Conservation (phyloP, 495 filamentous ascomycete genomes). For the Penicillium herquei region DNA sequence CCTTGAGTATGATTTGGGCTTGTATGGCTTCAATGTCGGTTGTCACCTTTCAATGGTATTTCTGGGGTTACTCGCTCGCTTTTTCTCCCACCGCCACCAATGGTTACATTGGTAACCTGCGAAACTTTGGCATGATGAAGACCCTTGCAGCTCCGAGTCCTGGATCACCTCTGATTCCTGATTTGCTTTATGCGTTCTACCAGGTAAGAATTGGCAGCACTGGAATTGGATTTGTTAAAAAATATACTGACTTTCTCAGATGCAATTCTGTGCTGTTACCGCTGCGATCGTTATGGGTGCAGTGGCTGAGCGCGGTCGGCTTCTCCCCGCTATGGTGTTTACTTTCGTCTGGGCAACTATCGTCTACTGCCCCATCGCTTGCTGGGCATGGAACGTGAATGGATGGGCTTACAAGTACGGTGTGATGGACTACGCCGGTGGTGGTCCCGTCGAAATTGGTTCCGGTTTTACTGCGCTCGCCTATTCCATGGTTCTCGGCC, state of each 20-base stretch:
- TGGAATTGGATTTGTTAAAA: too few relatives aligned
- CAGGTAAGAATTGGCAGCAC: conserved; percentile 46
- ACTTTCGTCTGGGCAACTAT: conserved; percentile 93
- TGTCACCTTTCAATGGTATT: conserved; percentile 73
- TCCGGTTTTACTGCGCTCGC: conserved; percentile 91
- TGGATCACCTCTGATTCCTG: conserved; percentile 61
- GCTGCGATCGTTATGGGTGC: conserved; percentile 91
- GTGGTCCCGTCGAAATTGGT: conserved; percentile 95
- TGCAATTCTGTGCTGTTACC: conserved; percentile 95
- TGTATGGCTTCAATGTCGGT: conserved; percentile 65
- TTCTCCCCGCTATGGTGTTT: conserved; percentile 95
- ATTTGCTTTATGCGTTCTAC: conserved; percentile 65
- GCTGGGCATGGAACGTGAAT: conserved; percentile 93
- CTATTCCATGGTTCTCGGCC: conserved; percentile 92
- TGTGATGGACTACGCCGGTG: conserved; percentile 94
- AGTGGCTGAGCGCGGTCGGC: conserved; percentile 88
- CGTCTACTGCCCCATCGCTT: conserved; percentile 94
- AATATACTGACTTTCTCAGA: conserved; percentile 43
- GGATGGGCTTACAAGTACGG: conserved; percentile 93
- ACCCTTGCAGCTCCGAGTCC: conserved; percentile 61
- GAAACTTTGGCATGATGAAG: conserved; percentile 65
- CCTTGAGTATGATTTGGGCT: conserved; percentile 69
- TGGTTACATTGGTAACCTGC: conserved; percentile 65
- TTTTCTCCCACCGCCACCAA: conserved; percentile 63
- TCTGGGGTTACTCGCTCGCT: conserved; percentile 73